A percentile compares a stretch with the other conserved stretches of the same genome.
phyloP scores from a whole-genome alignment of 1,284 basidiomycete species.

The Leccinum pachyderme region DNA sequence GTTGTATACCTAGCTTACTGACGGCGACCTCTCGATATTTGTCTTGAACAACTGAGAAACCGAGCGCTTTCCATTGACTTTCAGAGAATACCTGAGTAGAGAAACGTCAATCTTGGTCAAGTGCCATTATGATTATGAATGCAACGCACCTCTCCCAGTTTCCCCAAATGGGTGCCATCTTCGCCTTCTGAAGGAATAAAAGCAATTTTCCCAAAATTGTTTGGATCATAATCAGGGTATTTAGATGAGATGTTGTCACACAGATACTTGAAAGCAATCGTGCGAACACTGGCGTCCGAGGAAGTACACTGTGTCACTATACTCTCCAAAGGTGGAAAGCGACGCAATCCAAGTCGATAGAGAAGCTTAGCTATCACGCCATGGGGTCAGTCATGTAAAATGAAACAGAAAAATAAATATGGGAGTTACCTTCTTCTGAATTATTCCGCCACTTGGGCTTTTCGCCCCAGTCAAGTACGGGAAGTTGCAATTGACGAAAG shows the following conservation, averaged over 20 bases:
- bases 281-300: constrained; percentile 44
- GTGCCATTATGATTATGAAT: not conserved
- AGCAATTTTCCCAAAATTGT: constrained; percentile 52
- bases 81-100: constrained; percentile 68
- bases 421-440: constrained; percentile 77
- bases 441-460: constrained; percentile 73
- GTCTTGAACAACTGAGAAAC: constrained; percentile 69
- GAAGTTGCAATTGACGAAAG: constrained; percentile 74
- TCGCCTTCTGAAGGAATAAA: constrained; percentile 79
- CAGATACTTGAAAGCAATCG: constrained; percentile 73
- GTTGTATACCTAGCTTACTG: constrained; percentile 70
- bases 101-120: not conserved
- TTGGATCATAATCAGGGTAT: constrained; percentile 65
- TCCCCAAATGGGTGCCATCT: constrained; percentile 54
- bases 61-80: constrained; percentile 68
- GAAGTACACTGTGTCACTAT: constrained; percentile 69
- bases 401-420: not conserved
- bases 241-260: constrained; percentile 64
- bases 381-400: constrained; percentile 1
- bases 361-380: constrained; percentile 72
- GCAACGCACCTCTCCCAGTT: constrained; percentile 60
- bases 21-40: constrained; percentile 56
- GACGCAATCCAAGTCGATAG: constrained; percentile 74
- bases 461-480: constrained; percentile 86
- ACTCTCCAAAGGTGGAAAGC: constrained; percentile 67